These are phyloP conservation scores for Populus ilicifolia DNA, from an alignment of 345 rosid genomes.

Conservation along the genomic window DNA sequence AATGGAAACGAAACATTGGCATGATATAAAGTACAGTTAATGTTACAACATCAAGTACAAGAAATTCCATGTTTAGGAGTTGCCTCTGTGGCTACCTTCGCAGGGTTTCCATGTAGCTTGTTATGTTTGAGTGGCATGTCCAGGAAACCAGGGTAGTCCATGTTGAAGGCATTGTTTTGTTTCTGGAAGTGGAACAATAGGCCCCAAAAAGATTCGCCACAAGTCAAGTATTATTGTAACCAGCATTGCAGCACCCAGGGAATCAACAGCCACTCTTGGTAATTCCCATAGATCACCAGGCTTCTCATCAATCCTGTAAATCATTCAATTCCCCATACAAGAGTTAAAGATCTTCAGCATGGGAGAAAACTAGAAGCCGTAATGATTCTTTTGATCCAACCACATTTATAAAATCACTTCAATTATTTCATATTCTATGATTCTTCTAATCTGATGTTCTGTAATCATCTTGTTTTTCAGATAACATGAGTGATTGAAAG, in stretches of 20 bases:
- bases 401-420: neutral
- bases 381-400: neutral
- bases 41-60: conserved; percentile 12
- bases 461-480: neutral
- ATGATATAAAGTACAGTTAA: neutral
- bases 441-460: neutral
- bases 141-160: conserved; percentile 72
- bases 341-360: neutral
- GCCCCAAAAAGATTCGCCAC: conserved; percentile 94
- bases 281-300: conserved; percentile 75
- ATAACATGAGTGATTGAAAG: neutral
- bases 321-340: neutral
- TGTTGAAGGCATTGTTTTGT: conserved; percentile 59
- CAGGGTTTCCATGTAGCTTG: neutral
- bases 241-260: conserved; percentile 93
- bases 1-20: neutral
- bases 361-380: neutral
- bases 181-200: conserved; percentile 58
- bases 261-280: conserved; percentile 79
- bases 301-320: conserved; percentile 83
- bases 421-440: neutral
- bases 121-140: conserved; percentile 11
- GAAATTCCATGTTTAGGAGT: neutral
- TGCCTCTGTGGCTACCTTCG: neutral
- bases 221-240: conserved; percentile 91